Evolutionary conservation across 176 grass and related monocot species (phyloP), one percentile per base, ranked within the genome.

Genomic region (Alopecurus myosuroides): DNA sequence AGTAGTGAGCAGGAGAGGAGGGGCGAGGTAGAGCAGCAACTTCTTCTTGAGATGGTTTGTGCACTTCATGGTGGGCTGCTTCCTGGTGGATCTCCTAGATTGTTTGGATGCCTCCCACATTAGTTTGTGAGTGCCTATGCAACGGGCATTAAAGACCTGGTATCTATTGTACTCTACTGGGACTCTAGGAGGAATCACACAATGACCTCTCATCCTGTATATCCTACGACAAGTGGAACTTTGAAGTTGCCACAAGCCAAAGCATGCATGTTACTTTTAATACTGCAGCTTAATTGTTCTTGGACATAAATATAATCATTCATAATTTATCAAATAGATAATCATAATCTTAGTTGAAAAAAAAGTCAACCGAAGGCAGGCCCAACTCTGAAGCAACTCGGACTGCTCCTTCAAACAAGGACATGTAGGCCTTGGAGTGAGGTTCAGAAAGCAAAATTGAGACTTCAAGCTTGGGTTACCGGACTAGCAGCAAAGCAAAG

Each of bases 21-120:
- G 44, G 48, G 70, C 11, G 67, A 95, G 82, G 63, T 61, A 90
- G 74, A 78, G 68, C 53, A 78, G 74, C 68, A 19, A 29, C 22
- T 76, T 84, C 79, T 84, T 65, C 9, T 36, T 90, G 42, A 90
- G 46, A 14, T 23, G 85, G 8, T 20, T 77, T 14, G n/a, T 35
- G 44, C 35, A 30, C 18, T 6, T 42, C 17, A 7, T 62, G 14
- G 18, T 65, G 33, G 17, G 69, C 55, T 41, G 50, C 77, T 48
- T 65, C 55, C 41, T 65, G 57, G 34, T 55, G 35, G n/a, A 53
- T 50, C 44, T 45, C 44, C 44, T 45, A 45, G 44, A 45, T 45
- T 45, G 44, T 44, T 44, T n/a, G n/a, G n/a, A n/a, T n/a, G n/a
- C n/a, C n/a, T n/a, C n/a, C n/a, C n/a, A n/a, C n/a, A n/a, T 63